Evolutionary conservation across 768 basidiomycete genomes (phyloP), one percentile per base, ranked within the genome.

Genomic region (Tephrocybe sp.): DNA sequence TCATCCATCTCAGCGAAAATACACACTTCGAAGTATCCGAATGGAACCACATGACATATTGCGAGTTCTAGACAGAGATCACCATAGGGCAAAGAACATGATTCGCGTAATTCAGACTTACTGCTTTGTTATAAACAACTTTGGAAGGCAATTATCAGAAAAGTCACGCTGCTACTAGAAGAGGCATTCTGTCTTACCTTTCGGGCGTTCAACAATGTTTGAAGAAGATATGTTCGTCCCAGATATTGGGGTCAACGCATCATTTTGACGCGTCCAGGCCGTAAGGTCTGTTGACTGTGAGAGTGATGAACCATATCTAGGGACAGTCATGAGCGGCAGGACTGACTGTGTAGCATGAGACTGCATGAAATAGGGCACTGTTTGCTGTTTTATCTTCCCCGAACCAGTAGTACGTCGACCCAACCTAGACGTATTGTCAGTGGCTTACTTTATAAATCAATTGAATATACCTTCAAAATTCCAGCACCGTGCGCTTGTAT

Each of bases 41-140:
- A 62, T 85, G 83, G 69, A 85, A 85, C 83, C 83, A 85, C 82
- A 85, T 82, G 17, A 84, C 83, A 60, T 83, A 83, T 69, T 83
- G 79, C 6, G 69, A 69, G 57, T 77, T 83, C 81, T 84, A 48
- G 14, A 33, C 31, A 13, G 12, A 34, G 16, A 14, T 10, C 39
- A 14, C 26, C 33, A 45, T 31, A 11, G 26, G 41, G 26, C 5
- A 5, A 3, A 20, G 6, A 32, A 5, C 12, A 32, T 9, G 6
- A 7, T 11, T 19, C 19, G 30, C 6, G 22, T 23, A 30, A 32
- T 9, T 9, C 23, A 31, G 2, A 35, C 48, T 23, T 35, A 79
- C 80, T 59, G 69, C 71, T 59, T 70, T 65, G 63, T 83, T 82
- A 65, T 74, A 83, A 1, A 82, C 57, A 6, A 83, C 81, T 83